Evolutionary conservation across 495 filamentous ascomycete genomes (phyloP), one percentile per base, ranked within the genome.

Genomic region (Talaromyces nanjingensis): DNA sequence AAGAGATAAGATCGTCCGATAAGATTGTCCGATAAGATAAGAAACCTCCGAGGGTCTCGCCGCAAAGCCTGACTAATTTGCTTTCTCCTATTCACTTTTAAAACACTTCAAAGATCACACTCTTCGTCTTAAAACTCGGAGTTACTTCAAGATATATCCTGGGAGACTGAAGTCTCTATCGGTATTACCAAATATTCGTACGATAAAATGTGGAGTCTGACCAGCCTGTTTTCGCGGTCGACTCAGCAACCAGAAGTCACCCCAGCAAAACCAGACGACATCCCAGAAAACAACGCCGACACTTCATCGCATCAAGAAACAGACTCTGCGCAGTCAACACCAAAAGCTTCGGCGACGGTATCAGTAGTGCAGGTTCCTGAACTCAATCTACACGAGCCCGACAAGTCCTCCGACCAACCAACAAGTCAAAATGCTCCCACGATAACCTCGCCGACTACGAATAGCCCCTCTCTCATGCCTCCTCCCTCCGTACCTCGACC

Each of bases 251-350:
- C 27, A 37, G 56, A 37, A 22, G 31, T 37, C n/a, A 4, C 31
- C 16, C 56, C 22, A 37, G 56, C 27, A 14, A 25, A 59, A 59
- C 4, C 56, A 59, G 31, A 37, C 31, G 56, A 59, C 27, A 5
- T 37, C 18, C 16, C 16, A 9, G 27, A 33, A 59, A 20, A 34
- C 14, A 18, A 58, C 11, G n/a, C 56, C 16, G 54, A 59, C 27
- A 22, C 56, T 14, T 27, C 54, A 31, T 59, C 56, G 60, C 37
- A 42, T 42, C 37, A 42, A 42, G 33, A 61, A 22, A 33, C 58
- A 55, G 70, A 76, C 6, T 78, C 75, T 42, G 63, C 75, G 3
- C 77, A 82, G 60, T 74, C 73, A 1, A 85, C 83, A 6, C 83
- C 84, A 4, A 83, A 83, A 67, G 77, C 79, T 4, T 72, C 72